Percentiles rank a stretch among this genome's conserved stretches.
Evolutionary conservation across 2,329 filamentous ascomycete species (phyloP).

Genomic region (Botryotinia calthae): DNA sequence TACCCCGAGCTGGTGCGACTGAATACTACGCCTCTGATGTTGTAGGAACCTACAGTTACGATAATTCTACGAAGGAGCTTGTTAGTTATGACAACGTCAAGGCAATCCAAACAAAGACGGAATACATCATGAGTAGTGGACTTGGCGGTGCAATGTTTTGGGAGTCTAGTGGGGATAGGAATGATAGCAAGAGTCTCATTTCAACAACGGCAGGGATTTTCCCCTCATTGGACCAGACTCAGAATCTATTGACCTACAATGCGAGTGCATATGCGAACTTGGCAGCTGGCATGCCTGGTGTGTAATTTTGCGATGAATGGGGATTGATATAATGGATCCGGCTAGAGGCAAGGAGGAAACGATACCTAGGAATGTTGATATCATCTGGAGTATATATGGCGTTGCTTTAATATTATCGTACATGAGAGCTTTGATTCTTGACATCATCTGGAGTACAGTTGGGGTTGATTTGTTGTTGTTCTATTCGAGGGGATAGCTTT

Average conservation of each 20-base stretch:
- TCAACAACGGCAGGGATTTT: conserved; percentile 44
- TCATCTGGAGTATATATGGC: not conserved
- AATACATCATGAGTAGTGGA: conserved; percentile 59
- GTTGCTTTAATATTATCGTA: not conserved
- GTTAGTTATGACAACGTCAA: conserved; percentile 69
- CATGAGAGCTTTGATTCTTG: not conserved
- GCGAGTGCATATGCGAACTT: conserved; percentile 56
- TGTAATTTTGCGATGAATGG: not conserved
- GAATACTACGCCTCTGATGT: conserved; percentile 56
- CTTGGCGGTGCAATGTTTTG: conserved; percentile 84
- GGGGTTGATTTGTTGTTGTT: not conserved
- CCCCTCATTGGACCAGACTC: conserved; percentile 45
- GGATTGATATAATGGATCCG: not conserved
- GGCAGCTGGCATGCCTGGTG: conserved; percentile 38
- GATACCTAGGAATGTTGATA: not conserved
- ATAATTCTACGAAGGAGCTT: conserved; percentile 57
- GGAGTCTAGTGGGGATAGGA: conserved; percentile 71
- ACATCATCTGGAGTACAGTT: not conserved
- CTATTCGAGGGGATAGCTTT: not conserved
- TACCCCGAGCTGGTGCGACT: conserved; percentile 60
- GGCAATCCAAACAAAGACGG: conserved; percentile 60
- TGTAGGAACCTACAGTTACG: conserved; percentile 70
- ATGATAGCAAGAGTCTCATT: conserved; percentile 59
- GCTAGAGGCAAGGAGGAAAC: not conserved
- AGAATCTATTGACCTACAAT: conserved; percentile 54